A percentile compares a stretch with the other conserved stretches of the same genome.
Conservation (phyloP, 495 filamentous ascomycete species). For the Chaetomidium leptoderma region DNA sequence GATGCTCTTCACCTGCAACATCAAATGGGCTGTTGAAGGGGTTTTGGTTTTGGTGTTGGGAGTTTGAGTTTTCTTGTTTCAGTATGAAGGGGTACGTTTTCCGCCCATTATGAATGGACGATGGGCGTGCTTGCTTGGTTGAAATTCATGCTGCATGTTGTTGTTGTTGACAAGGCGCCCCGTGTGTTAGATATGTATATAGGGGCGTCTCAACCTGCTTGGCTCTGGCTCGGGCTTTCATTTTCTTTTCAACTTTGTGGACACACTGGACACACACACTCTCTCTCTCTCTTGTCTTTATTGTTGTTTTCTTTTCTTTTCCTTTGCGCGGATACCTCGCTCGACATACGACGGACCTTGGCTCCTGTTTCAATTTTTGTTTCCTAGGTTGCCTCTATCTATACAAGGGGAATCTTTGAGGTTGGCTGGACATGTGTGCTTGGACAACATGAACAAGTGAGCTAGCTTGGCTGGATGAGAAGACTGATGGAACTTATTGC, state of each 20-base stretch:
- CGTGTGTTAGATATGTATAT: not conserved
- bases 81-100: no score
- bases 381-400: not conserved
- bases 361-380: not conserved
- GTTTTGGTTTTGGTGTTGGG: not conserved
- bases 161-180: not conserved
- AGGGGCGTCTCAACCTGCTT: not conserved
- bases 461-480: not conserved
- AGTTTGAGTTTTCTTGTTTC: not conserved
- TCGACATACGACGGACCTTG: slow-evolving; percentile 3
- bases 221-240: not conserved
- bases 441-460: not conserved
- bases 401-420: not conserved
- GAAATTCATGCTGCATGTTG: not conserved
- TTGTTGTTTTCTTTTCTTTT: not conserved
- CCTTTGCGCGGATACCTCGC: not conserved
- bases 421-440: not conserved
- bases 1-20: not conserved
- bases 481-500: not conserved
- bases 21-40: not conserved
- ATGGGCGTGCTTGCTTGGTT: not conserved
- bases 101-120: not conserved
- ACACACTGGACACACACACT: not conserved
- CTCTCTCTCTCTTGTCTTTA: not conserved
- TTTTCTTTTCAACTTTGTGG: not conserved